These are phyloP conservation scores for Fusarium sp. DNA, from an alignment of 2,329 filamentous ascomycete species.

Conservation along the genomic window DNA sequence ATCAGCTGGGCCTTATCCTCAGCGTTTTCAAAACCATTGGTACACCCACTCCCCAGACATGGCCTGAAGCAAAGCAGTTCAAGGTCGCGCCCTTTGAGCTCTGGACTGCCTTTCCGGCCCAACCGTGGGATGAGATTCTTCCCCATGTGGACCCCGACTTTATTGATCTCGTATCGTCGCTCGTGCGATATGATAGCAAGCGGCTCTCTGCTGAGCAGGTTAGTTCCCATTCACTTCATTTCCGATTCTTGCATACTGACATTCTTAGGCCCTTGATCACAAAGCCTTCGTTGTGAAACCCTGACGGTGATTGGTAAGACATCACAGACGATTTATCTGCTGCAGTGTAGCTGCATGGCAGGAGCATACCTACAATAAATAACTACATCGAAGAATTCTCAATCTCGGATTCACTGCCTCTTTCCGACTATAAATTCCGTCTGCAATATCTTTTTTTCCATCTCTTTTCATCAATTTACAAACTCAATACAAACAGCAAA, in stretches of 20 bases:
- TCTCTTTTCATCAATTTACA: neutral
- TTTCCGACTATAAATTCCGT: neutral
- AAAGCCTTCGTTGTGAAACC: slow-evolving; percentile 8
- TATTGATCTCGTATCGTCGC: slow-evolving; percentile 71
- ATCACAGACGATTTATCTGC: neutral
- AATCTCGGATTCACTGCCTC: neutral
- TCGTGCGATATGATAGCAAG: slow-evolving; percentile 79
- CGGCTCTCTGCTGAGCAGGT: slow-evolving; percentile 72
- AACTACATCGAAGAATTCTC: neutral
- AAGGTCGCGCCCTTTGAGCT: slow-evolving; percentile 87
- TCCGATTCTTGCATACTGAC: neutral
- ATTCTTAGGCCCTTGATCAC: slow-evolving; percentile 39
- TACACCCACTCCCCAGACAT: slow-evolving; percentile 81
- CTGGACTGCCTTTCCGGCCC: slow-evolving; percentile 78
- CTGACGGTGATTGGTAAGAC: neutral
- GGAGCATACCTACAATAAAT: neutral
- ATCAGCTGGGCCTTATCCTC: slow-evolving; percentile 88
- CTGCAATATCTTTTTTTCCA: neutral
- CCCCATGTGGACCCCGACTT: slow-evolving; percentile 67
- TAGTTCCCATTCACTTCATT: neutral
- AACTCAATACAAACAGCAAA: neutral
- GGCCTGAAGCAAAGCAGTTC: slow-evolving; percentile 82
- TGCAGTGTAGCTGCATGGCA: neutral
- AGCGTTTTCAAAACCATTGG: slow-evolving; percentile 94
- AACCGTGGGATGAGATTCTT: slow-evolving; percentile 77